phyloP scores from a whole-genome alignment of 1,284 basidiomycete genomes.

The Sparassis latifolia region DNA sequence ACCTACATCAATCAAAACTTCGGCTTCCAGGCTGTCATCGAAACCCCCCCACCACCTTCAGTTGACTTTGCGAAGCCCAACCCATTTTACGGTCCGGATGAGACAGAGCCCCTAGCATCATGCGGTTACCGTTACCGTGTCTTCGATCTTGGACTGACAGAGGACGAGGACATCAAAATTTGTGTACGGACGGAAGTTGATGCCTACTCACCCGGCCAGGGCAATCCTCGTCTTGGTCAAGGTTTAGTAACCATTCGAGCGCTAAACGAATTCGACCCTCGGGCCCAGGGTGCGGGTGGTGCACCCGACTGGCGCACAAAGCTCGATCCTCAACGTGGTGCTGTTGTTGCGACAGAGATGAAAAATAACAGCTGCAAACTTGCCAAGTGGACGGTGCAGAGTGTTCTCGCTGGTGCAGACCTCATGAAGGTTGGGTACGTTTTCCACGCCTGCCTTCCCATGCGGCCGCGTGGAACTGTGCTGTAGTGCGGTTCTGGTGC shows the following conservation, averaged over 20 bases:
- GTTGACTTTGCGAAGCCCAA: conserved; percentile 82
- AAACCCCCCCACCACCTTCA: conserved; percentile 54
- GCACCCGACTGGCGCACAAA: conserved; percentile 97
- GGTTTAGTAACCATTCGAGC: conserved; percentile 90
- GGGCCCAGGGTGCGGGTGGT: conserved; percentile 84
- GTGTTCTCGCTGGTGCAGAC: conserved; percentile 92
- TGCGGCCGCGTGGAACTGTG: not conserved
- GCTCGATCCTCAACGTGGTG: conserved; percentile 93
- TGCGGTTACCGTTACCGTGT: conserved; percentile 96
- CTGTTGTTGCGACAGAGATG: conserved; percentile 99
- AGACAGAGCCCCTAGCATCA: conserved; percentile 91
- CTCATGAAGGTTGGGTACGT: conserved; percentile 95
- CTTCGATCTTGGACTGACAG: conserved; percentile 87
- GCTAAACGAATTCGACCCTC: conserved; percentile 96
- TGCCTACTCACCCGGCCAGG: conserved; percentile 69
- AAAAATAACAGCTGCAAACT: conserved; percentile 99
- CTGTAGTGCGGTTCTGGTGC: not conserved
- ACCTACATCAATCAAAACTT: conserved; percentile 99
- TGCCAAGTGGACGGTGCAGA: conserved; percentile 96
- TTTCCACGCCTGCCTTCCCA: not conserved
- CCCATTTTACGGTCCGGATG: conserved; percentile 93
- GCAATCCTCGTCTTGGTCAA: conserved; percentile 66
- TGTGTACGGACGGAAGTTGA: conserved; percentile 97
- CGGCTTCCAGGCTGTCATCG: conserved; percentile 90
- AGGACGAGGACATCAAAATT: conserved; percentile 81